Base-by-base conservation (phyloP, 306 rosid species). In the Arachis stenosperma region DNA sequence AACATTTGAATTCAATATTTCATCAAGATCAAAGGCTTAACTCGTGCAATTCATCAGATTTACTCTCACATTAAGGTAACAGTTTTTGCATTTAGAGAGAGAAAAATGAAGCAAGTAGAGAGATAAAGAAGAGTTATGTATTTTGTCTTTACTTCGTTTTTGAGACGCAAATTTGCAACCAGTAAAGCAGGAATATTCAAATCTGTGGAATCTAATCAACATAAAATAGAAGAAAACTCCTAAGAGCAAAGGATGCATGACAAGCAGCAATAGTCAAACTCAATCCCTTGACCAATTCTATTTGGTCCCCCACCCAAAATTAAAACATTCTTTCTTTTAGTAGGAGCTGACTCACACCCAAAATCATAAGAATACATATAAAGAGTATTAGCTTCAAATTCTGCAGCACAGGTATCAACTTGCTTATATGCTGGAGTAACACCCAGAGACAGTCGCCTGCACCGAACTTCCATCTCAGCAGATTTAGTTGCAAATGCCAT, bases 371-470 rank as follows among this genome's bases (percentile, higher is more conserved):
- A 95, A 80, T 95, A 95, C 99, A 95, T 92, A 46, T 90, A 95
- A n/a, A 97, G 98, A 61, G 97, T 92, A 75, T 92, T 85, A 36
- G 99, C 99, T 86, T 95, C 99, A 84, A 95, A 95, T 76, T 95
- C 98, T n/a, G 99, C 99, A 14, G 99, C 99, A 78, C 99, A 95
- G 4, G 99, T 92, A 79, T 95, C 99, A 17, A 95, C 99, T 63
- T 96, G 89, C 76, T 95, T 95, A 73, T 84, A 95, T 48, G 98
- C 79, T 53, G 98, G 98, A 69, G 78, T 62, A 53, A 95, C 93
- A 54, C 93, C 93, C 61, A 92, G 55, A 43, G 90, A 86, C 14
- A 87, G 64, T 48, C 98, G 85, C 86, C 76, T 92, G 50, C 41
- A 37, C 50, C 97, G 88, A 14, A 95, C 93, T 69, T 90, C 96